Evolutionary conservation across 352 stramenopile species (phyloP).

Genomic region (Phytophthora agathidicida): DNA sequence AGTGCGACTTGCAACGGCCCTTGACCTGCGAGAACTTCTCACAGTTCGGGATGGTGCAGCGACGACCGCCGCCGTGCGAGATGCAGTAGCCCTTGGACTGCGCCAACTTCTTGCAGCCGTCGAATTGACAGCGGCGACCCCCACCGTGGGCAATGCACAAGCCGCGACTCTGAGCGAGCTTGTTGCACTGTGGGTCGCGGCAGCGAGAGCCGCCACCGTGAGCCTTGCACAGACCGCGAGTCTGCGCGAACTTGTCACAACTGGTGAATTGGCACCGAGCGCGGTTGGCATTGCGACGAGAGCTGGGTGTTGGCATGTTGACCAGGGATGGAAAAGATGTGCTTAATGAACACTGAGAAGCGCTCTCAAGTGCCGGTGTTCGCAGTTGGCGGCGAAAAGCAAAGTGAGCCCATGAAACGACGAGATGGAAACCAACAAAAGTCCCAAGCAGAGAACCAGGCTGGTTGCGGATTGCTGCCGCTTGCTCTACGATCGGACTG

Average conservation of each 20-base stretch:
- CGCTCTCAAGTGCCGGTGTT: conserved; percentile 22
- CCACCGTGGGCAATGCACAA: conserved; percentile 84
- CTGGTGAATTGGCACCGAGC: conserved; percentile 70
- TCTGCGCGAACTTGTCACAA: conserved; percentile 90
- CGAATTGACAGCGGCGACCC: conserved; percentile 73
- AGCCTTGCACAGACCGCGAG: conserved; percentile 79
- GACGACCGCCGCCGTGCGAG: conserved; percentile 76
- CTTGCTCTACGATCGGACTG: conserved; percentile 36
- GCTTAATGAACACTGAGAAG: conserved; percentile 18
- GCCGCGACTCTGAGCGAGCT: conserved; percentile 78
- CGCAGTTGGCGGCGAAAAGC: conserved; percentile 36
- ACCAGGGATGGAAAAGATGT: conserved; percentile 29
- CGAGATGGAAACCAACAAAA: conserved; percentile 22
- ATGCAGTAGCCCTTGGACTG: conserved; percentile 87
- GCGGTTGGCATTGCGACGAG: conserved; percentile 70
- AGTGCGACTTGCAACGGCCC: conserved; percentile 86
- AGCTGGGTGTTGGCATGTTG: conserved; percentile 43
- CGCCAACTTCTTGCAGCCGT: conserved; percentile 74
- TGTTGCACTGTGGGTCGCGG: conserved; percentile 77
- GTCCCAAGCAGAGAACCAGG: conserved; percentile 10
- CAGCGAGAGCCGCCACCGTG: conserved; percentile 85
- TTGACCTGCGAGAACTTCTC: conserved; percentile 91
- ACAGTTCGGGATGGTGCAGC: conserved; percentile 75
- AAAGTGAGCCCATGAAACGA: conserved; percentile 38
- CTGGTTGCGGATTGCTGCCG: conserved; percentile 9